A percentile compares a stretch with the other conserved stretches of the same genome.
These are phyloP conservation scores for Xylariaceae sp. DNA, from an alignment of 2,329 filamentous ascomycete species.

Conservation along the genomic window DNA sequence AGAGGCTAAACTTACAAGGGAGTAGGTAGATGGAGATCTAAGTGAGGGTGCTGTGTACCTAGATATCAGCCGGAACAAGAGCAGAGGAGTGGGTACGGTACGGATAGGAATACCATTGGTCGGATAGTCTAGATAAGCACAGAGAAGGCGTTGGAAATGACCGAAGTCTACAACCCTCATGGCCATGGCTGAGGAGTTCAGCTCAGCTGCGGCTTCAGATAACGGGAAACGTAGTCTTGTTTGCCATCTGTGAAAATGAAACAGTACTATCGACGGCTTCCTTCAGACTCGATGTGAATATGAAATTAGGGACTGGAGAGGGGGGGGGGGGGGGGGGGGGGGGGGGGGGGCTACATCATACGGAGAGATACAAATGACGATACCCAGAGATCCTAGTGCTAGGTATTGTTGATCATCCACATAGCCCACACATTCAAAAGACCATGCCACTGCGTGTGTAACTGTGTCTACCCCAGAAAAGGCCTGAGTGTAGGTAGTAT, in stretches of 20 bases:
- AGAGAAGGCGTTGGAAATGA: background rate
- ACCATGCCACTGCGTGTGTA: background rate
- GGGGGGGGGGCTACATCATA: too few species aligned
- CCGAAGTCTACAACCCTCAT: conserved; percentile 11
- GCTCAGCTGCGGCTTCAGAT: conserved; percentile 5
- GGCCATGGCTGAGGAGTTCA: conserved; percentile 3
- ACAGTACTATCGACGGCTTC: too few species aligned
- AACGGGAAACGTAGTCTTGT: background rate
- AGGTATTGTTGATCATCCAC: background rate
- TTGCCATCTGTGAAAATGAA: background rate
- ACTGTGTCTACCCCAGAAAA: background rate
- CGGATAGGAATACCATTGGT: conserved; percentile 12
- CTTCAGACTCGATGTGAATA: too few species aligned
- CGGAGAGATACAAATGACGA: background rate
- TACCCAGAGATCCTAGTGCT: background rate
- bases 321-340: too few species aligned
- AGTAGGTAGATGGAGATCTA: background rate
- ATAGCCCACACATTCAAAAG: background rate
- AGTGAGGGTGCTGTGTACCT: conserved; percentile 14
- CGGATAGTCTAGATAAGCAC: conserved; percentile 12
- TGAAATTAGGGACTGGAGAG: too few species aligned
- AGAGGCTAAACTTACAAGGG: conserved; percentile 10
- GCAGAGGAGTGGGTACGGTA: background rate
- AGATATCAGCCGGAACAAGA: conserved; percentile 4
- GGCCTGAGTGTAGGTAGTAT: background rate